Evolutionary conservation across 169 alveolate genomes (phyloP), one percentile per base, ranked within the genome.

Genomic region (Plasmodium reichenowi): DNA sequence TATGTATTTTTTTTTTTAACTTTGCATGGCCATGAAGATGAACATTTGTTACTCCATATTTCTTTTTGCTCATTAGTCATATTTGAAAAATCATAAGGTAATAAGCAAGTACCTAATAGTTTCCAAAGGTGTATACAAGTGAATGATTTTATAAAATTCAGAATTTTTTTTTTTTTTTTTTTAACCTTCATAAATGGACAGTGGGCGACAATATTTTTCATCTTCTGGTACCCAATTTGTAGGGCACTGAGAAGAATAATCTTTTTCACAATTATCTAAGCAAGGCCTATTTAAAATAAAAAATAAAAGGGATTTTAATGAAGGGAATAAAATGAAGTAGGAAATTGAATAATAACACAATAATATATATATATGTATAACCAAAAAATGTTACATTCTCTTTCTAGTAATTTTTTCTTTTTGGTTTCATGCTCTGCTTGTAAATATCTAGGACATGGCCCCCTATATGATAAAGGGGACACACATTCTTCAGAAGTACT

Each of bases 11-110:
- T 22, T 58, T 9, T 15, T 68, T 15, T 83, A 54, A 83, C 91
- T 48, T 68, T 83, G 74, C 91, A 83, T 32, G 91, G 91, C 91
- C 91, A 83, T 3, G 47, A 24, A n/a, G 85, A 45, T 26, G 29
- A 72, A 60, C 91, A 83, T 13, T 68, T 83, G 66, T 83, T 83
- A 32, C 91, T 59, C 91, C 91, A 83, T 1, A 83, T 83, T 67
- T 83, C 74, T 60, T 83, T 83, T 12, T 83, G 91, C 2, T 71
- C 62, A 66, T 68, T 26, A 54, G 83, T 83, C 72, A 83, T 68
- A 13, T 83, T 83, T 56, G 91, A 83, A 47, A 83, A 83, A 12
- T 83, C 85, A 29, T 83, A 72, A 15, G 73, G 13, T 6, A 59
- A 47, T 56, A 83, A 48, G 45, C 91, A 83, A 26, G 72, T 52